These are phyloP conservation scores for Barnettozyma botsteinii DNA, from an alignment of 805 yeast species.

Conservation along the genomic window DNA sequence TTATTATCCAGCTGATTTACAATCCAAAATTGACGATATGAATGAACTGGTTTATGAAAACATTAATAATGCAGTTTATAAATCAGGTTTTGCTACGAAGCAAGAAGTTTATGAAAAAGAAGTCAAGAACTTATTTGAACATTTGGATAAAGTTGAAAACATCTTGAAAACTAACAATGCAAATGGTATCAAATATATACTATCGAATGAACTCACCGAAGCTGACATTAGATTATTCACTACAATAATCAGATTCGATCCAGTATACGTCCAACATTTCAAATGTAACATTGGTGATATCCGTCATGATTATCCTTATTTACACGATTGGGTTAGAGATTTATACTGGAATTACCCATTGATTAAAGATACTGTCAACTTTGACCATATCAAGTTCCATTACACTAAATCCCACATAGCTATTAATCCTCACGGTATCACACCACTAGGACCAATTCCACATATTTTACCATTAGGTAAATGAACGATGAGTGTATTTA, in stretches of 20 bases:
- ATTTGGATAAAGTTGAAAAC: conserved; percentile 65
- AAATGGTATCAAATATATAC: conserved; percentile 36
- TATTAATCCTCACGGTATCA: conserved; percentile 77
- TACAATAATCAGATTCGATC: conserved; percentile 86
- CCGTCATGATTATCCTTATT: conserved; percentile 68
- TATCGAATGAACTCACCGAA: conserved; percentile 72
- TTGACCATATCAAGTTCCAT: conserved; percentile 87
- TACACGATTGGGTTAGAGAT: conserved; percentile 75
- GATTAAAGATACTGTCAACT: conserved; percentile 73
- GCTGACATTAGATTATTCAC: conserved; percentile 86
- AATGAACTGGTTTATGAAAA: conserved; percentile 79
- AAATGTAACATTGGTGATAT: conserved; percentile 84
- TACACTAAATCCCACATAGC: conserved; percentile 80
- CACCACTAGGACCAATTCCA: conserved; percentile 87
- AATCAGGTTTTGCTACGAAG: conserved; percentile 80
- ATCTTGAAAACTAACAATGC: conserved; percentile 40
- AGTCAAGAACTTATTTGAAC: conserved; percentile 54
- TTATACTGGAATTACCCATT: conserved; percentile 76
- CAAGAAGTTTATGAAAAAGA: conserved; percentile 78
- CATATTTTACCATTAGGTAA: conserved; percentile 47
- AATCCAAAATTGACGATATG: conserved; percentile 61
- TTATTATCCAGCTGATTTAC: conserved; percentile 54
- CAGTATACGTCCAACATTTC: conserved; percentile 92
- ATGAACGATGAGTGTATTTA: no score
- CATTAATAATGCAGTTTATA: conserved; percentile 91